Base-by-base conservation (phyloP, 192 early-diverging fungal genomes). In the Coemansia sp. region DNA sequence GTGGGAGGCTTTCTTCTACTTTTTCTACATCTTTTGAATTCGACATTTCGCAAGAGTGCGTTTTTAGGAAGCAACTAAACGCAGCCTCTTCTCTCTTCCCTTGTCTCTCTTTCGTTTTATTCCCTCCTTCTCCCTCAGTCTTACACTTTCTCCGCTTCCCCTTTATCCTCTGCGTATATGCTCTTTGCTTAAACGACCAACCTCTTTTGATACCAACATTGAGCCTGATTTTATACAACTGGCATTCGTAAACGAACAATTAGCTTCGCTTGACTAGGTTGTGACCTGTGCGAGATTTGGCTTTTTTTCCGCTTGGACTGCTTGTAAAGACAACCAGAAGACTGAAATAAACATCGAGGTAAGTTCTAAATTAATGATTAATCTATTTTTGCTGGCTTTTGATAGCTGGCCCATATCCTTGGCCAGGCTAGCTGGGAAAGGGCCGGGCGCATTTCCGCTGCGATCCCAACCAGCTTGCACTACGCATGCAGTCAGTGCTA, bases 121-220 rank as follows among this genome's bases (percentile, higher is more conserved):
- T 47, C 15, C 38, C 15, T 54, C 12, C 54, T 38, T 17, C n/a
- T 56, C 19, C 14, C 44, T 55, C 59, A 14, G 25, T 12, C 20
- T 55, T 59, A 28, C 58, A 52, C 46, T 17, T 53, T 52, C 48
- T 56, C 25, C 51, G 31, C 14, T n/a, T 52, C 53, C 49, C 26
- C 17, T 21, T 22, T 51, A 46, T 9, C 17, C 48, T 59, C 44
- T 25, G 8, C 50, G 19, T 46, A 17, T 46, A 46, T 46, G 42
- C 42, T 12, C n/a, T 46, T 46, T 17, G 12, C 42, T 46, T 17
- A 12, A 46, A 12, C 42, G 42, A 46, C 42, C 42, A 17, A 34
- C 6, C 31, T 34, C 31, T 8, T 34, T 34, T 34, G 31, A 34
- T 34, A 34, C 31, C 31, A 6, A 8, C 31, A 34, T 34, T 34